phyloP scores from a whole-genome alignment of 192 early-diverging fungal genomes.

The Backusella westeae region DNA sequence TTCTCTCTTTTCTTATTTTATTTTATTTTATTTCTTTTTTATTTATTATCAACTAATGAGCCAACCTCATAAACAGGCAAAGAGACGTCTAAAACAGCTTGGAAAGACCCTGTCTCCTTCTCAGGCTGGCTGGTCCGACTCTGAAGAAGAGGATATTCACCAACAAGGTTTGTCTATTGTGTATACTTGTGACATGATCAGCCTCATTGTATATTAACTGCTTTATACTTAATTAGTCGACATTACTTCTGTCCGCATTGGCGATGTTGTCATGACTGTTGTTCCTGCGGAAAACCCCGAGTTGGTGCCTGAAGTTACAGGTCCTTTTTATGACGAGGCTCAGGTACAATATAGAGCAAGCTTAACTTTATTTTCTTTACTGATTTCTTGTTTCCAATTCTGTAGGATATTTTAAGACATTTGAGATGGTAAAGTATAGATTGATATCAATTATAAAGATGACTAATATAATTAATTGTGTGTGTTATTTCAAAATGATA shows the following conservation, averaged over 20 bases:
- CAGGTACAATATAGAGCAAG: slow-evolving; percentile 35
- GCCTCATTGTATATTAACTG: background rate
- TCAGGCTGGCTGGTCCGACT: slow-evolving; percentile 30
- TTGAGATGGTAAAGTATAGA: slow-evolving; percentile 31
- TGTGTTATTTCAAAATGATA: slow-evolving; percentile 12
- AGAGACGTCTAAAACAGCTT: slow-evolving; percentile 31
- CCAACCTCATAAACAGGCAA: slow-evolving; percentile 21
- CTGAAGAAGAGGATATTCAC: slow-evolving; percentile 31
- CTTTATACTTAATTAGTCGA: slow-evolving; percentile 26
- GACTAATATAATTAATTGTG: background rate
- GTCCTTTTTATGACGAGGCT: slow-evolving; percentile 54
- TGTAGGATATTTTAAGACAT: slow-evolving; percentile 38
- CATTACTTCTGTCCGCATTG: slow-evolving; percentile 49
- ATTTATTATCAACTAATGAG: background rate
- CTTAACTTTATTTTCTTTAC: background rate
- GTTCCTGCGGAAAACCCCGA: slow-evolving; percentile 44
- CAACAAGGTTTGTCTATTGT: slow-evolving; percentile 20
- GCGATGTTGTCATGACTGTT: slow-evolving; percentile 54
- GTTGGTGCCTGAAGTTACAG: slow-evolving; percentile 48
- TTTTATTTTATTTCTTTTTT: background rate
- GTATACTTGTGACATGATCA: too few species aligned
- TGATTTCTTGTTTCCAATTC: background rate
- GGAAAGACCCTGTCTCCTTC: slow-evolving; percentile 27
- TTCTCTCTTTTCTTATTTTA: background rate
- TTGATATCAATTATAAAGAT: background rate